A percentile compares a stretch with the other conserved stretches of the same genome.
Evolutionary conservation across 2,329 filamentous ascomycete genomes (phyloP).

Genomic region (Waltergamsia citrina): DNA sequence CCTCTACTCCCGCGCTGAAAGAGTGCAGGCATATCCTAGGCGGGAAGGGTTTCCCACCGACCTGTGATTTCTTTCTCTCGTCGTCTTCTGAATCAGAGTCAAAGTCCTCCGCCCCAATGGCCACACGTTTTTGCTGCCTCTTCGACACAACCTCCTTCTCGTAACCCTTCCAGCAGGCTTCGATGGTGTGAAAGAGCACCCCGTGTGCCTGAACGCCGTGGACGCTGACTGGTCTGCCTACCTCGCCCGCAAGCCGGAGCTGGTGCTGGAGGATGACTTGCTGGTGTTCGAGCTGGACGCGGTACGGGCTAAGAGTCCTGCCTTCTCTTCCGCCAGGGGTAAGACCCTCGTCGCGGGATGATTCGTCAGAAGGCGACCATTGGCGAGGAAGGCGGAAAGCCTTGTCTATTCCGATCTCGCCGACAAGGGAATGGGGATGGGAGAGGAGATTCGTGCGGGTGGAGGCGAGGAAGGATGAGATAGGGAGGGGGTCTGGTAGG

Average conservation of each 20-base stretch:
- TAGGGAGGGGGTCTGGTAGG: slow-evolving; percentile 50
- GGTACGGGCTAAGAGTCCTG: slow-evolving; percentile 55
- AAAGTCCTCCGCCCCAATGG: slow-evolving; percentile 31
- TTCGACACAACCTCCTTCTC: slow-evolving; percentile 53
- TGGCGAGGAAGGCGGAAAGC: slow-evolving; percentile 62
- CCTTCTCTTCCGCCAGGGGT: slow-evolving; percentile 66
- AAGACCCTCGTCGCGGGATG: slow-evolving; percentile 23
- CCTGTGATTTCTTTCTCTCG: slow-evolving; percentile 7
- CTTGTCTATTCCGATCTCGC: slow-evolving; percentile 72
- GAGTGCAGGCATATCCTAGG: slow-evolving; percentile 90
- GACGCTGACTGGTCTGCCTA: slow-evolving; percentile 55
- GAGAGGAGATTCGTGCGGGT: slow-evolving; percentile 44
- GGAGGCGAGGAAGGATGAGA: slow-evolving; percentile 48
- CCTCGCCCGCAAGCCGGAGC: slow-evolving; percentile 59
- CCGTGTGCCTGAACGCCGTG: slow-evolving; percentile 74
- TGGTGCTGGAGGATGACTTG: slow-evolving; percentile 55
- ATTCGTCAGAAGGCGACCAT: slow-evolving; percentile 30
- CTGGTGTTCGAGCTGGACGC: slow-evolving; percentile 62
- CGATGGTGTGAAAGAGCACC: slow-evolving; percentile 54
- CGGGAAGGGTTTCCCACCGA: slow-evolving; percentile 54
- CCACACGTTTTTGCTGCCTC: slow-evolving; percentile 43
- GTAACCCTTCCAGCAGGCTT: slow-evolving; percentile 59
- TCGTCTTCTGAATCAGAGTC: slow-evolving; percentile 24
- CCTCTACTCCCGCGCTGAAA: slow-evolving; percentile 70
- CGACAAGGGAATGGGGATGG: slow-evolving; percentile 58